These are phyloP conservation scores for Calocera cornea DNA, from an alignment of 768 basidiomycete genomes.

Conservation along the genomic window DNA sequence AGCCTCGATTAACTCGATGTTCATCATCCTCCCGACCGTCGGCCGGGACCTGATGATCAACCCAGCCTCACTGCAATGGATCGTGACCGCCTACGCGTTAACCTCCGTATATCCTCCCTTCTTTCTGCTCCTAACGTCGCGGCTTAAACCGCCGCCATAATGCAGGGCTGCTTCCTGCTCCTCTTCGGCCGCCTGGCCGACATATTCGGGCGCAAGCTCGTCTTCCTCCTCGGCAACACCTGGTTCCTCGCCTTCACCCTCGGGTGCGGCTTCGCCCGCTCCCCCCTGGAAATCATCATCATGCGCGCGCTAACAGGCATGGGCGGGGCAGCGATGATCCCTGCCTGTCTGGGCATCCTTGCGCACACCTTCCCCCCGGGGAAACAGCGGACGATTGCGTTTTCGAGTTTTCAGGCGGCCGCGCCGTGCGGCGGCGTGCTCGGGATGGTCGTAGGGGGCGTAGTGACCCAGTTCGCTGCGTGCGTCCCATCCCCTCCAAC, in stretches of 20 bases:
- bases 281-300: slow-evolving; percentile 47
- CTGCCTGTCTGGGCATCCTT: slow-evolving; percentile 60
- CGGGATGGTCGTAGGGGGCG: slow-evolving; percentile 57
- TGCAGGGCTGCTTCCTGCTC: slow-evolving; percentile 56
- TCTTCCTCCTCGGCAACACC: slow-evolving; percentile 47
- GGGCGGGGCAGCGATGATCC: slow-evolving; percentile 64
- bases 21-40: slow-evolving; percentile 17
- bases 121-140: no score
- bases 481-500: slow-evolving; percentile 15
- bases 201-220: slow-evolving; percentile 56
- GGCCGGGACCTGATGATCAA: slow-evolving; percentile 22
- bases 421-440: slow-evolving; percentile 68
- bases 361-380: slow-evolving; percentile 65
- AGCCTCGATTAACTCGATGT: not conserved
- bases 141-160: no score
- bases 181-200: slow-evolving; percentile 71
- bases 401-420: slow-evolving; percentile 72
- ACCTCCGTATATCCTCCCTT: slow-evolving; percentile 7
- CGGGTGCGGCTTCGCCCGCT: slow-evolving; percentile 48
- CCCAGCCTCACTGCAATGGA: slow-evolving; percentile 23
- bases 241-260: slow-evolving; percentile 45
- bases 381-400: slow-evolving; percentile 54
- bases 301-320: slow-evolving; percentile 67
- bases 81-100: slow-evolving; percentile 21
- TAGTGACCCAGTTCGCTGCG: slow-evolving; percentile 43